Base-by-base conservation (phyloP, 2,329 filamentous ascomycete species). In the Ceratocystis smalleyi region DNA sequence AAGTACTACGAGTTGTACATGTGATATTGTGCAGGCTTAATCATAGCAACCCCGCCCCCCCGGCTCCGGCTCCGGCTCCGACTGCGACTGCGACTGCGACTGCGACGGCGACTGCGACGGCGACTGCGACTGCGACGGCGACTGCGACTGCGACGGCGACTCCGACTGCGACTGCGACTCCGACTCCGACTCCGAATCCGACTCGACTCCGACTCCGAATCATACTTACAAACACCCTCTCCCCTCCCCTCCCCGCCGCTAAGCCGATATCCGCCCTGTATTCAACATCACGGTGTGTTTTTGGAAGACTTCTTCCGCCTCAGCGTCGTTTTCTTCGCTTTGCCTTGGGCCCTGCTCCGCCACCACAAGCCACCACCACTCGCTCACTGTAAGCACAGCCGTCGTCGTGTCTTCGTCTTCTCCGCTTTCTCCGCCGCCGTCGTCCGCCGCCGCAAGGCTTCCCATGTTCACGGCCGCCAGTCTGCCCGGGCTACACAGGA, bases 361-460 rank as follows among this genome's bases (percentile, higher is more conserved):
- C 0, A 81, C 76, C 24, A 79, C 77, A 62, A 85, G 71, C 82
- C 84, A 88, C 85, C 85, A 88, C 84, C 83, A 87, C 71, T 86
- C 83, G 27, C 75, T 75, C 2, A 81, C 78, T 5, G 73, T 77
- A 62, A 76, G 77, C 0, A 43, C n/a, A 3, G 19, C 15, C 24
- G 24, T 45, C n/a, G n/a, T n/a, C n/a, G n/a, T n/a, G n/a, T n/a
- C n/a, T n/a, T n/a, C n/a, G n/a, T n/a, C n/a, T n/a, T n/a, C n/a
- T n/a, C n/a, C n/a, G 27, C 49, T 43, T 15, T 30, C 22, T 45
- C 15, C 59, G 17, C 6, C 2, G 6, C 12, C 8, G 15, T 22
- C 5, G 1, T 55, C 24, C 5, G 24, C 12, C 51, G 17, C 51
- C 17, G 17, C 59, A 12, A 49, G 8, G 6, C 19, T 40, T 2